A percentile compares a stretch with the other conserved stretches of the same genome.
phyloP scores from a whole-genome alignment of 495 filamentous ascomycete genomes.

The Cudoniella acicularis region DNA sequence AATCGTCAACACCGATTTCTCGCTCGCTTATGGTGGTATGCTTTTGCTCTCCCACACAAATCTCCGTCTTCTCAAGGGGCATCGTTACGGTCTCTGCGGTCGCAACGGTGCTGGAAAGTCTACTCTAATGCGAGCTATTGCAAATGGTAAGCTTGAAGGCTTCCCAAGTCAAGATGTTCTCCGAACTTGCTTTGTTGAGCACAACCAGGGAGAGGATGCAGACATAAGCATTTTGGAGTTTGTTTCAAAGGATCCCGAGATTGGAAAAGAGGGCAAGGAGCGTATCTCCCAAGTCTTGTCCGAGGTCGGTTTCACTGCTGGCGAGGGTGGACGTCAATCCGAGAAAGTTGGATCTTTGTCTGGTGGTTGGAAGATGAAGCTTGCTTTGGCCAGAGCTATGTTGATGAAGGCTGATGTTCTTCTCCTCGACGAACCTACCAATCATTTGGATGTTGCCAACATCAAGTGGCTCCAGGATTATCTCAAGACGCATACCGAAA shows the following conservation, averaged over 20 bases:
- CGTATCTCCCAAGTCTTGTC: slow-evolving; percentile 78
- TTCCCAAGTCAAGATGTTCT: slow-evolving; percentile 90
- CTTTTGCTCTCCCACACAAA: slow-evolving; percentile 96
- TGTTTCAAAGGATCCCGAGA: slow-evolving; percentile 75
- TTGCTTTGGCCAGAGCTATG: slow-evolving; percentile 95
- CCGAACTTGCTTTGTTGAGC: slow-evolving; percentile 96
- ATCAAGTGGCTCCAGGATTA: slow-evolving; percentile 95
- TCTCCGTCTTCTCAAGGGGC: slow-evolving; percentile 87
- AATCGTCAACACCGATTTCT: slow-evolving; percentile 98
- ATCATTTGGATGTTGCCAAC: slow-evolving; percentile 95
- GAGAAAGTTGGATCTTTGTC: slow-evolving; percentile 91
- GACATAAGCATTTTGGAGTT: slow-evolving; percentile 94
- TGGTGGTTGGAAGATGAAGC: slow-evolving; percentile 99
- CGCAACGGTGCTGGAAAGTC: slow-evolving; percentile 98
- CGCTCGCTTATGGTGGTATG: slow-evolving; percentile 97
- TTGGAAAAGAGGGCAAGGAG: slow-evolving; percentile 68
- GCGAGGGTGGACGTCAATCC: slow-evolving; percentile 80
- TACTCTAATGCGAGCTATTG: slow-evolving; percentile 95
- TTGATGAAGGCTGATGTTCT: slow-evolving; percentile 92
- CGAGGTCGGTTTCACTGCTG: slow-evolving; percentile 90
- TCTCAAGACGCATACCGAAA: slow-evolving; percentile 91
- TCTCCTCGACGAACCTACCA: slow-evolving; percentile 96
- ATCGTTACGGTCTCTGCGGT: slow-evolving; percentile 94
- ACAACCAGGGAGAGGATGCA: slow-evolving; percentile 96
- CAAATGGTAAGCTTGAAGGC: slow-evolving; percentile 91